Evolutionary conservation across 2,329 filamentous ascomycete species (phyloP), one percentile per base, ranked within the genome.

Genomic region (Leptodontidium sp.): DNA sequence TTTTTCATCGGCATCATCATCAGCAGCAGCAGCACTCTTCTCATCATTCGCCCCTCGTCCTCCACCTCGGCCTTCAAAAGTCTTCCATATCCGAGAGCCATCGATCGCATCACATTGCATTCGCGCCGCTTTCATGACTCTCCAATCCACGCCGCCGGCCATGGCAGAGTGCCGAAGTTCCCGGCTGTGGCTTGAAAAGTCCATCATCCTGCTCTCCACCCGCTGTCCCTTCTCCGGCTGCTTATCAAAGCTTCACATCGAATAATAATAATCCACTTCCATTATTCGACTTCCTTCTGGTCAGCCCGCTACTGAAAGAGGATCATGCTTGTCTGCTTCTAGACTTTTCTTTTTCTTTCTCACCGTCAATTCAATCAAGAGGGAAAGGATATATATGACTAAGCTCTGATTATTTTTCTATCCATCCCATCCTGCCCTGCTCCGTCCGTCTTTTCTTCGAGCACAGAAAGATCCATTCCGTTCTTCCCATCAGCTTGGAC

Each of bases 201-300:
- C 29, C 29, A 32, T 32, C 29, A 32, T 32, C 8, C 8, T 26
- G n/a, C 29, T n/a, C 11, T 9, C 29, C 57, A 32, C 57, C 40
- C 57, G 57, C 35, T 45, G 14, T 40, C 57, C 57, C n/a, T 4
- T 17, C 47, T 58, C 38, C 38, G 8, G 38, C 29, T 45, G 65
- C 59, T 67, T 63, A 58, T 67, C 58, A 67, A 67, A 40, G 45
- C 55, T 24, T 32, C 17, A 53, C 5, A 6, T 40, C 1, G 32
- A 17, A 40, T 21, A 32, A 32, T 32, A 47, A 32, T 32, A 47
- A 29, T 61, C 21, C 24, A 29, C 35, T 61, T 17, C 21, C 21
- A 32, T 6, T 12, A 8, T 38, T 47, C 58, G 17, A 26, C 58
- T 24, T 32, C 4, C 4, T 49, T 61, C 21, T 2, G 24, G 55